These are phyloP conservation scores for Leccinum fibrillosum DNA, from an alignment of 768 basidiomycete species.

Conservation along the genomic window DNA sequence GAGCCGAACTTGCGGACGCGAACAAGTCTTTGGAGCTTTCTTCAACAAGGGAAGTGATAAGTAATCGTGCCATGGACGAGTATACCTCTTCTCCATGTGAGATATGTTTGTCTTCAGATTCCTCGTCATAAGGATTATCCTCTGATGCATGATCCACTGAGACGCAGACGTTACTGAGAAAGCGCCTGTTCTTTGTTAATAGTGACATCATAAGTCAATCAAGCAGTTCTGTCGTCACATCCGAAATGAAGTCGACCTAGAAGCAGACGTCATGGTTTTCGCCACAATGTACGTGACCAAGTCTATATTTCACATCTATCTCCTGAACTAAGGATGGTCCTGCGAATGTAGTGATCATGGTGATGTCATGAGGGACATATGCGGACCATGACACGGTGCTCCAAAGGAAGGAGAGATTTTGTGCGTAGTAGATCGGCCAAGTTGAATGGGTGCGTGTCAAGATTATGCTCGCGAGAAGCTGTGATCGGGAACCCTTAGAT, in stretches of 20 bases:
- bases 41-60: neutral
- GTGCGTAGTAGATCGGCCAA: slow-evolving; percentile 60
- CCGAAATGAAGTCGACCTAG: slow-evolving; percentile 22
- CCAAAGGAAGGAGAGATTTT: slow-evolving; percentile 46
- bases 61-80: slow-evolving; percentile 1
- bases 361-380: slow-evolving; percentile 37
- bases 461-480: slow-evolving; percentile 28
- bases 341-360: slow-evolving; percentile 41
- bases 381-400: slow-evolving; percentile 39
- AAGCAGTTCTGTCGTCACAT: slow-evolving; percentile 24
- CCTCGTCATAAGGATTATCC: slow-evolving; percentile 4
- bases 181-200: slow-evolving; percentile 25
- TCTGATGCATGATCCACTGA: neutral
- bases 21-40: neutral
- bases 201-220: slow-evolving; percentile 45
- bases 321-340: neutral
- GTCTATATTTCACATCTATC: neutral
- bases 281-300: slow-evolving; percentile 8
- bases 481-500: slow-evolving; percentile 4
- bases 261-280: slow-evolving; percentile 22
- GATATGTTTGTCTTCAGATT: neutral
- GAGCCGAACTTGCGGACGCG: slow-evolving; percentile 3
- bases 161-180: no score
- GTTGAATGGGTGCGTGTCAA: slow-evolving; percentile 33
- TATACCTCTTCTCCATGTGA: neutral